Evolutionary conservation across 2,329 filamentous ascomycete genomes (phyloP).

Genomic region (Talaromyces sp.): DNA sequence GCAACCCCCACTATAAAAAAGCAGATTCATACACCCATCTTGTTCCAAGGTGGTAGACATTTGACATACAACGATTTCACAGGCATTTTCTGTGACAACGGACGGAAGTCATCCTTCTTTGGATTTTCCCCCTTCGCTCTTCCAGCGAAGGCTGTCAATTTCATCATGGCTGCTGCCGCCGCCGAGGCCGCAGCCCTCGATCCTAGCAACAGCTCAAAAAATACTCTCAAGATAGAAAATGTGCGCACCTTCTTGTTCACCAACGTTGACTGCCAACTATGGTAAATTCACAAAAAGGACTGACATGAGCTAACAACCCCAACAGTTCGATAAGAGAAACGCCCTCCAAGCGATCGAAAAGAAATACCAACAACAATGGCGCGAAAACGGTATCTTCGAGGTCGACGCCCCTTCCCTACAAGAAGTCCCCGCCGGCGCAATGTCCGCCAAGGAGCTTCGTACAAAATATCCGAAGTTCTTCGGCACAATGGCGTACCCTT

Average conservation of each 20-base stretch:
- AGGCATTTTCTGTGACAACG: background rate
- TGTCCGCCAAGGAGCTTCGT: constrained; percentile 71
- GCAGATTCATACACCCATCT: background rate
- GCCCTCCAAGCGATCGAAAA: constrained; percentile 79
- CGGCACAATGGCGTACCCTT: constrained; percentile 72
- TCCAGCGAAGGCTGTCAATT: background rate
- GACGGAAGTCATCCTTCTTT: background rate
- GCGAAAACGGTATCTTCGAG: constrained; percentile 74
- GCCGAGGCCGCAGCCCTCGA: constrained; percentile 56
- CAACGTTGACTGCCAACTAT: background rate
- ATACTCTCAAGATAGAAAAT: constrained; percentile 65
- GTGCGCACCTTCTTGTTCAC: constrained; percentile 26
- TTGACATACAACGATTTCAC: background rate
- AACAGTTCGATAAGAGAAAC: constrained; percentile 80
- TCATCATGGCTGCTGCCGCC: constrained; percentile 41
- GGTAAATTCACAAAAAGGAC: too few relatives aligned
- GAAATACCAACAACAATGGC: constrained; percentile 87
- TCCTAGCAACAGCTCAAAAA: constrained; percentile 54
- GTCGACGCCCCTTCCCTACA: constrained; percentile 74
- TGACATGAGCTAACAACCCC: background rate
- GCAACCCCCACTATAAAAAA: constrained; percentile 13
- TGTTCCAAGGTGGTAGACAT: background rate
- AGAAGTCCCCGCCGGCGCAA: constrained; percentile 72
- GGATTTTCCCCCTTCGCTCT: background rate
- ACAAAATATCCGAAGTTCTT: constrained; percentile 88